Evolutionary conservation across 192 early-diverging fungal species (phyloP).

Genomic region (Coemansia sp.): DNA sequence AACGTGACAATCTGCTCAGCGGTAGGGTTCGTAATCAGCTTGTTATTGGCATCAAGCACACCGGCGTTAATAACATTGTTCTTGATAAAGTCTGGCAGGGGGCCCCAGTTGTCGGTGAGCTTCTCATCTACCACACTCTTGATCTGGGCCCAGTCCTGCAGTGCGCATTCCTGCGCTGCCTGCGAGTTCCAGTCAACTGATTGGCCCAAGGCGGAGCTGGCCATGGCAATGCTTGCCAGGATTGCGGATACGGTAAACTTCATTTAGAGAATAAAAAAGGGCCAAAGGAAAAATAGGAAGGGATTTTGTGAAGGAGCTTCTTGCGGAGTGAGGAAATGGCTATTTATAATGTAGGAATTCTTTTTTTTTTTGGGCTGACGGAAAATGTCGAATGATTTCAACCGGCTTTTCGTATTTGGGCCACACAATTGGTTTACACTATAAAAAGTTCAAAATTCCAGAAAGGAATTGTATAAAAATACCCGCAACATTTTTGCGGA

Average conservation of each 20-base stretch:
- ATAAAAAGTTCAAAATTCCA: no score
- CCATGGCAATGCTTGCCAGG: constrained; percentile 17
- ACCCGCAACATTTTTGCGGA: no score
- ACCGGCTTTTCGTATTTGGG: no score
- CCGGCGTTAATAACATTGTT: not conserved
- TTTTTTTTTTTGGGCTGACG: no score
- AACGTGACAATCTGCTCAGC: constrained; percentile 10
- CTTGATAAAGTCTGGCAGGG: constrained; percentile 24
- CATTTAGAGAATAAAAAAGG: constrained; percentile 6
- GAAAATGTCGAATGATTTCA: no score
- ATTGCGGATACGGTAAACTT: constrained; percentile 22
- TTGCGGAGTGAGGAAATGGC: no score
- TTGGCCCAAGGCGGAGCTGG: constrained; percentile 6
- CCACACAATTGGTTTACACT: no score
- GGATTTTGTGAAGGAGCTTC: no score
- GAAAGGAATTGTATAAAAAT: no score
- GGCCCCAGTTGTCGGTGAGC: constrained; percentile 14
- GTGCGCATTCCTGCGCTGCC: constrained; percentile 22
- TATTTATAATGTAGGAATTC: no score
- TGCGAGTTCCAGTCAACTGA: constrained; percentile 26
- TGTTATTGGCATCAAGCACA: constrained; percentile 17
- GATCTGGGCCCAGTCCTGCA: constrained; percentile 22
- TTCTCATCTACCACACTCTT: constrained; percentile 22
- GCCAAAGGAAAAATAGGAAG: not conserved
- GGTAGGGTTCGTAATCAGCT: constrained; percentile 20